Evolutionary conservation across 2,329 filamentous ascomycete species (phyloP).

Genomic region (Zymoseptoria ardabiliae): DNA sequence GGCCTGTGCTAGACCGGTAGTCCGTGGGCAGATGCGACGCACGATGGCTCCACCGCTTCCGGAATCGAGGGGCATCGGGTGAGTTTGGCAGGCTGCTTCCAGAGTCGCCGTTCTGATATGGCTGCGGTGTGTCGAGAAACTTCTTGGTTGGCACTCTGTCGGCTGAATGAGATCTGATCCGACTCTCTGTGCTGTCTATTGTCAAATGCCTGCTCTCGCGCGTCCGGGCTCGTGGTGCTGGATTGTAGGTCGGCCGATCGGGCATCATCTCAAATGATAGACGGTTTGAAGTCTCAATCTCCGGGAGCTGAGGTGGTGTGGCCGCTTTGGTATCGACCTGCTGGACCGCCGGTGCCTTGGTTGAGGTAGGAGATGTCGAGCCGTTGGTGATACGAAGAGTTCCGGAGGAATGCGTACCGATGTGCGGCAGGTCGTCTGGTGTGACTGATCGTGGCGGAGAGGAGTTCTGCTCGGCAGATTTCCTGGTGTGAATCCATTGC

Average conservation of each 20-base stretch:
- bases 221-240: not conserved
- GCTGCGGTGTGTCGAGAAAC: not conserved
- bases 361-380: slow-evolving; percentile 33
- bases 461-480: slow-evolving; percentile 1
- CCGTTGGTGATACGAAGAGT: slow-evolving; percentile 43
- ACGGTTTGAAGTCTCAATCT: not conserved
- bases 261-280: not conserved
- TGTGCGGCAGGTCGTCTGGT: slow-evolving; percentile 37
- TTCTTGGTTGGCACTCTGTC: not conserved
- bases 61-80: slow-evolving; percentile 12
- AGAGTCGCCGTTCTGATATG: not conserved
- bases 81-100: not conserved
- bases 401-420: slow-evolving; percentile 37
- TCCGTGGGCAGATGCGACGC: slow-evolving; percentile 20
- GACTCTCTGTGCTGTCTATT: not conserved
- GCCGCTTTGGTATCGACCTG: not conserved
- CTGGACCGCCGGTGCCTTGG: not conserved
- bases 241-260: not conserved
- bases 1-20: slow-evolving; percentile 19
- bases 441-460: slow-evolving; percentile 28
- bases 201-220: not conserved
- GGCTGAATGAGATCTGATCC: not conserved
- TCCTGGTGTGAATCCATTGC: slow-evolving; percentile 9
- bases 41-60: slow-evolving; percentile 19
- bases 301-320: not conserved